Conservation (phyloP, 306 rosid species). For the Potentilla sterilis region DNA sequence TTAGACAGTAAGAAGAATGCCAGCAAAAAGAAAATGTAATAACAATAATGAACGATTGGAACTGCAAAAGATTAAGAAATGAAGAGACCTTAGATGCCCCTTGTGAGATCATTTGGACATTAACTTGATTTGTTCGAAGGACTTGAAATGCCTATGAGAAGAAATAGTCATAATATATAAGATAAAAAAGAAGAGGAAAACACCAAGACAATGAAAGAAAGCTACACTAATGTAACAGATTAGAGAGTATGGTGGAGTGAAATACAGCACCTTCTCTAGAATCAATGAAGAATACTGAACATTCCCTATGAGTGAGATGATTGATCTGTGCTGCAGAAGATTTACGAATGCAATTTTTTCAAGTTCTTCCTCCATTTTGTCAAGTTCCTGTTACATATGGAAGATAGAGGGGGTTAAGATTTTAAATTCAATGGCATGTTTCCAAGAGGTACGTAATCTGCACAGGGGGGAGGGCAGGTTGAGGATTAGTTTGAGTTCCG, state of each 20-base stretch:
- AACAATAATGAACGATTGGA: not conserved
- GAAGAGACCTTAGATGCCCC: slow-evolving; percentile 63
- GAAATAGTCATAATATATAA: not conserved
- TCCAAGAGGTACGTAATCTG: not conserved
- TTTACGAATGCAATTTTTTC: slow-evolving; percentile 67
- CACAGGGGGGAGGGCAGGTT: not conserved
- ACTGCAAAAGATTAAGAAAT: not conserved
- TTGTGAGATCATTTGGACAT: slow-evolving; percentile 73
- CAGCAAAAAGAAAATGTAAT: not conserved
- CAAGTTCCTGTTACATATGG: slow-evolving; percentile 50
- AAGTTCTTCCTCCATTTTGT: slow-evolving; percentile 57
- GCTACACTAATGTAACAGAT: not conserved
- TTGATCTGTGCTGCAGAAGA: slow-evolving; percentile 64
- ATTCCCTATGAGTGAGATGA: slow-evolving; percentile 71
- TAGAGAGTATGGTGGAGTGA: not conserved
- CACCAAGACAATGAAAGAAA: not conserved
- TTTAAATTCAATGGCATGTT: not conserved
- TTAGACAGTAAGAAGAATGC: not conserved
- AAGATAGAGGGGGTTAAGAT: not conserved
- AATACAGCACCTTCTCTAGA: slow-evolving; percentile 55
- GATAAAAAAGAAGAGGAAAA: not conserved
- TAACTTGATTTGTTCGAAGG: slow-evolving; percentile 53
- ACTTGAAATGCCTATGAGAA: slow-evolving; percentile 49
- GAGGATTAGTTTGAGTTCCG: not conserved
- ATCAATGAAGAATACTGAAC: slow-evolving; percentile 63